A percentile compares a stretch with the other conserved stretches of the same genome.
These are phyloP conservation scores for Scleromitrula shiraiana DNA, from an alignment of 2,329 filamentous ascomycete genomes.

Conservation along the genomic window DNA sequence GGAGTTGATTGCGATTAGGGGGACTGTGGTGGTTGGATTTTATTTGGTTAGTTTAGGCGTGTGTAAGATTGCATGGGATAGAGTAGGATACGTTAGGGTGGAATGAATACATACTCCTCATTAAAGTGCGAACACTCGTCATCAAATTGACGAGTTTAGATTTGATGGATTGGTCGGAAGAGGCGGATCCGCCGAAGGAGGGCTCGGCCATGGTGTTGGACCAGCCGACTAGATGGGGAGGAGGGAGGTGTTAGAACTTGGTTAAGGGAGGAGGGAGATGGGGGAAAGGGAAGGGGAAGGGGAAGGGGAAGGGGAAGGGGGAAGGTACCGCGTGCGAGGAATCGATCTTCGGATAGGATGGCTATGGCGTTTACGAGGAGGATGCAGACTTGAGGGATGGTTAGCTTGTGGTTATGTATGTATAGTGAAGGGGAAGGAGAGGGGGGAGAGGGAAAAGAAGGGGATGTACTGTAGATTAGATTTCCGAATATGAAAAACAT, in stretches of 20 bases:
- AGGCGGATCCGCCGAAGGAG: constrained; percentile 57
- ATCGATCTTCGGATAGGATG: constrained; percentile 89
- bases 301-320: neutral
- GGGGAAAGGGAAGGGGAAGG: neutral
- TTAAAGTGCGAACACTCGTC: constrained; percentile 80
- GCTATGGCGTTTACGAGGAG: constrained; percentile 92
- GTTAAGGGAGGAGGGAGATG: neutral
- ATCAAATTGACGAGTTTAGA: constrained; percentile 85
- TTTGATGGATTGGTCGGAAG: constrained; percentile 71
- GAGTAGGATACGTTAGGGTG: neutral
- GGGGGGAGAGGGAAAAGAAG: neutral
- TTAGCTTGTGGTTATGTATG: neutral
- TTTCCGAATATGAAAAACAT: constrained; percentile 61
- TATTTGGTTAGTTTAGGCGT: neutral
- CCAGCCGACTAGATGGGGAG: constrained; percentile 63
- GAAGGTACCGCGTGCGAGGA: constrained; percentile 66
- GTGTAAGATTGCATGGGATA: too few relatives aligned
- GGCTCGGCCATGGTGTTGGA: constrained; percentile 61
- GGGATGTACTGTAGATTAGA: constrained; percentile 59
- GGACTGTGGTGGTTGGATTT: constrained; percentile 47
- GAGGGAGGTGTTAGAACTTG: neutral
- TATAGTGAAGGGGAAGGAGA: neutral
- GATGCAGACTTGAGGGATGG: constrained; percentile 52
- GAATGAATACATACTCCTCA: constrained; percentile 64
- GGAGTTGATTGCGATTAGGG: constrained; percentile 74